Base-by-base conservation (phyloP, 352 stramenopile genomes). In the Phytophthora pistaciae region DNA sequence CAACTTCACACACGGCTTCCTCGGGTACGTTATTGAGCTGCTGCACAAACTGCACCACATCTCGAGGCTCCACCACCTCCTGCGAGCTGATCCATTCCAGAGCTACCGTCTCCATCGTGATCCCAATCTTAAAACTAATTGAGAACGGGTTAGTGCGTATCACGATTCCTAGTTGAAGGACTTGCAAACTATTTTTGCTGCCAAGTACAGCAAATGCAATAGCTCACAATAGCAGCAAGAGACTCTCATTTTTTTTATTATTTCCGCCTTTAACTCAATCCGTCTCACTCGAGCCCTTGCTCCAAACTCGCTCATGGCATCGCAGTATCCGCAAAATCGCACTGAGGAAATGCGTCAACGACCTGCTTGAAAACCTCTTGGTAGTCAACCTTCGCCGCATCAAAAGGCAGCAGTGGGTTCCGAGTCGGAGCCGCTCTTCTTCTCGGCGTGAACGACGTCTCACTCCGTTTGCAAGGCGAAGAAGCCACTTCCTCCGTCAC, bases 1-100 rank as follows among this genome's bases (percentile, higher is more conserved):
- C 72, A 50, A 93, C 77, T 53, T 92, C 84, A 40, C 84, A 93
- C 11, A 76, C 73, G 18, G 81, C 86, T 42, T 85, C 70, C 5
- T 60, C 29, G 5, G 82, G 82, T 23, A 90, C 59, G 14, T 75
- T 81, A 0, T 68, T 61, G 27, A 92, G 73, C 53, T 84, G 76
- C 53, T 91, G 84, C 9, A 93, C 44, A 33, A 93, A 79, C 1
- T 66, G 60, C 42, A 79, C 56, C 14, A 90, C 79, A 20, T 77
- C 63, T 8, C 57, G 49, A 33, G 79, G 53, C 29, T 82, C 68
- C 1, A 91, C 68, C 1, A 91, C 54, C 11, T 69, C 75, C 18
- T 72, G 60, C 0, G 64, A 73, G 8, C 78, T 73, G 6, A 76
- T 65, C 69, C 90, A 82, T 56, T 93, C 84, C 27, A 93, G 60